phyloP scores from a whole-genome alignment of 208 protist species.

The Tritrichomonas musculus region DNA sequence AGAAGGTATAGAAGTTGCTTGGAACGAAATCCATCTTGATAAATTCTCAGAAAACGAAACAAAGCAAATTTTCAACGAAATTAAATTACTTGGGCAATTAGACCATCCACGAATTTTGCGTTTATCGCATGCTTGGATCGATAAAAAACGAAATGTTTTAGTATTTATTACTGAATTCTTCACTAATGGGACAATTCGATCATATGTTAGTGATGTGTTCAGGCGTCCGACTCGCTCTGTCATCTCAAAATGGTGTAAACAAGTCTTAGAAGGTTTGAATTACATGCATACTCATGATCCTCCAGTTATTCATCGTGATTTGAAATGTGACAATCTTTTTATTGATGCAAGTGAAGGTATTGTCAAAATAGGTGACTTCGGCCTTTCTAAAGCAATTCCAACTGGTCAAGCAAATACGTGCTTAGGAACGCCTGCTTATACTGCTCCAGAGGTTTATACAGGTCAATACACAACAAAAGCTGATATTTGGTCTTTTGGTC shows the following conservation, averaged over 20 bases:
- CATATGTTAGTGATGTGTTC: background rate
- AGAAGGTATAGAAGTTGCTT: constrained; percentile 34
- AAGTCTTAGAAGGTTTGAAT: constrained; percentile 22
- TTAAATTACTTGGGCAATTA: background rate
- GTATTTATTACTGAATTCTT: constrained; percentile 35
- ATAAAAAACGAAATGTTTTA: constrained; percentile 2
- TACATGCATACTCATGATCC: constrained; percentile 27
- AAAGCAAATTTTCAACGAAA: constrained; percentile 19
- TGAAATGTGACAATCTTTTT: constrained; percentile 36
- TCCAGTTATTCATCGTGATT: constrained; percentile 28
- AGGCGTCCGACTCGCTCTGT: background rate
- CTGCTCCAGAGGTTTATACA: constrained; percentile 13
- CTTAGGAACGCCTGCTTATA: constrained; percentile 13
- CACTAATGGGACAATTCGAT: background rate
- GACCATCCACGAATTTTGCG: background rate
- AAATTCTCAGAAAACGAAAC: constrained; percentile 25
- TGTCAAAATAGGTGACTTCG: constrained; percentile 36
- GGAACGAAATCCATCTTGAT: constrained; percentile 28
- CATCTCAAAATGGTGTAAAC: constrained; percentile 9
- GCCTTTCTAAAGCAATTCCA: background rate
- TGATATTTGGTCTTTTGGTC: constrained; percentile 34
- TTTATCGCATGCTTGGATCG: background rate
- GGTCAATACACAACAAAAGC: background rate
- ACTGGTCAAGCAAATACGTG: background rate
- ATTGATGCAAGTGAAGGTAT: constrained; percentile 18